Percentiles rank a stretch among this genome's conserved stretches.
These are phyloP conservation scores for Mycena galopus DNA, from an alignment of 768 basidiomycete species.

Conservation along the genomic window DNA sequence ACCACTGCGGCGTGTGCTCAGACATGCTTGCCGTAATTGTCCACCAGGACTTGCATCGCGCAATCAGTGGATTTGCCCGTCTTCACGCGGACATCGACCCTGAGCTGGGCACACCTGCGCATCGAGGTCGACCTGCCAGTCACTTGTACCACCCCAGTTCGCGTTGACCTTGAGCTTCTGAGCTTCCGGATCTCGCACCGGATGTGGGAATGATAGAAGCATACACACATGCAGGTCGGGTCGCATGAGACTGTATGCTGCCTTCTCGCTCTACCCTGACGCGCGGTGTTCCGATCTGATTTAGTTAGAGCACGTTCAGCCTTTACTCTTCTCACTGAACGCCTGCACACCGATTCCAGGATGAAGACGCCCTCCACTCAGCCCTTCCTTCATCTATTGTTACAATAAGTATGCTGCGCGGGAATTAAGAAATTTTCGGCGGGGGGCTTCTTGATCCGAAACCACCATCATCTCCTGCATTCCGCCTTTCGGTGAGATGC, in stretches of 20 bases:
- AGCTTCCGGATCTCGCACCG: slow-evolving; percentile 12
- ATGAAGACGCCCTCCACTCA: slow-evolving; percentile 16
- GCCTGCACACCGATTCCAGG: slow-evolving; percentile 19
- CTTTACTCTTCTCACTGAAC: slow-evolving; percentile 22
- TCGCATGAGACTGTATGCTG: slow-evolving; percentile 14
- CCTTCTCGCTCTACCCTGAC: slow-evolving; percentile 17
- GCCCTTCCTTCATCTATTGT: slow-evolving; percentile 17
- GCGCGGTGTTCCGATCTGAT: slow-evolving; percentile 15
- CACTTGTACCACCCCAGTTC: slow-evolving; percentile 15
- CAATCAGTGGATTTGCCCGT: slow-evolving; percentile 14
- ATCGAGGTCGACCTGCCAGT: slow-evolving; percentile 14
- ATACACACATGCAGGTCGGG: slow-evolving; percentile 14
- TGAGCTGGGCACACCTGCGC: slow-evolving; percentile 9
- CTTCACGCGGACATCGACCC: slow-evolving; percentile 6
- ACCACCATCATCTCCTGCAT: too few species aligned
- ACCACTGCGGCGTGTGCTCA: slow-evolving; percentile 12
- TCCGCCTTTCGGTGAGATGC: too few species aligned
- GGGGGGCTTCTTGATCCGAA: too few species aligned
- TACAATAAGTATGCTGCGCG: slow-evolving; percentile 23
- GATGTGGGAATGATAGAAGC: slow-evolving; percentile 17
- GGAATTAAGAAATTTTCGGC: slow-evolving; percentile 13
- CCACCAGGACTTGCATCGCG: slow-evolving; percentile 7
- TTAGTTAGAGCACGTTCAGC: slow-evolving; percentile 20
- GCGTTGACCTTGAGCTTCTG: slow-evolving; percentile 14
- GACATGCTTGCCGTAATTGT: slow-evolving; percentile 9